Evolutionary conservation across 2,329 filamentous ascomycete genomes (phyloP).

Genomic region (Xylaria sp.): DNA sequence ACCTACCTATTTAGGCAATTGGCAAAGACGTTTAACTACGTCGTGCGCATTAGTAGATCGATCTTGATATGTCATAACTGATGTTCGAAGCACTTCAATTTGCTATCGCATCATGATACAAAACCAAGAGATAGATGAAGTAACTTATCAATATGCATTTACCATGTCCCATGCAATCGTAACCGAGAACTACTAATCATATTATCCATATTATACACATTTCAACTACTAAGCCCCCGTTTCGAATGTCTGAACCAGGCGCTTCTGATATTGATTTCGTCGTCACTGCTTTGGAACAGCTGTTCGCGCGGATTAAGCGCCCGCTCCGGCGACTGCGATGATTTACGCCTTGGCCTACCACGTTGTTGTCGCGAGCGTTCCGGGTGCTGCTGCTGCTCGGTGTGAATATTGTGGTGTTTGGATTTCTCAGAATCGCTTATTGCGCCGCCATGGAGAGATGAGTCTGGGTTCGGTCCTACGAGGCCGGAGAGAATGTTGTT

Average conservation of each 20-base stretch:
- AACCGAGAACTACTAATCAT: background rate
- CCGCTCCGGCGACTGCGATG: slow-evolving; percentile 12
- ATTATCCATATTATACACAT: background rate
- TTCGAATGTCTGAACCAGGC: slow-evolving; percentile 30
- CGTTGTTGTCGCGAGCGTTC: slow-evolving; percentile 20
- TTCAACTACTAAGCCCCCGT: slow-evolving; percentile 4
- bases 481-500: background rate
- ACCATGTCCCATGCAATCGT: background rate
- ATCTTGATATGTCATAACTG: too few relatives aligned
- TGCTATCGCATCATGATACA: background rate
- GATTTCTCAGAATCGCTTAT: background rate
- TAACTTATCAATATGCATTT: too few relatives aligned
- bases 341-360: slow-evolving; percentile 18
- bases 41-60: background rate
- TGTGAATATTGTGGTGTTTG: background rate
- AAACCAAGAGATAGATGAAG: background rate
- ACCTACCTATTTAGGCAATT: background rate
- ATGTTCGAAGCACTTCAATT: background rate
- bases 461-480: background rate
- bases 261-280: slow-evolving; percentile 28
- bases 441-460: background rate
- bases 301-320: slow-evolving; percentile 28
- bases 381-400: background rate
- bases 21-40: background rate
- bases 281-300: slow-evolving; percentile 19